Evolutionary conservation across 2,329 filamentous ascomycete species (phyloP), one percentile per base, ranked within the genome.

Genomic region (Hawksworthiomyces lignivorus): DNA sequence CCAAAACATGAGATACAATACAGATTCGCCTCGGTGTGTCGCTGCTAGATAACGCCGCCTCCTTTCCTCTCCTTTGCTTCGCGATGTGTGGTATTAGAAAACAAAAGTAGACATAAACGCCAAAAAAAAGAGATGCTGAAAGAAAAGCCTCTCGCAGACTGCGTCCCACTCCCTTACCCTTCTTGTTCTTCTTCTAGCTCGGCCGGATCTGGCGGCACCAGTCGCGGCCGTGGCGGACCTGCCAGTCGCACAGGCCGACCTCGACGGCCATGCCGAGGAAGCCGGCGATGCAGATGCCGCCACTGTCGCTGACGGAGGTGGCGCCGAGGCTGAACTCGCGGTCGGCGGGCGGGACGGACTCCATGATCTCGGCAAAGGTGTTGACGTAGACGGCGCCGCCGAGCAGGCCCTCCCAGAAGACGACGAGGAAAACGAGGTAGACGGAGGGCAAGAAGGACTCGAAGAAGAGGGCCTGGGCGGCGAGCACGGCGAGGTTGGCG

Each of bases 341-440:
- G 40, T 96, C 88, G 24, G 80, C 75, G 5, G 73, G 67, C 0
- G 80, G 78, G 1, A 96, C 80, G 7, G 81, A 80, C 54, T 96
- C 87, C 59, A 87, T 83, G 48, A 98, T 96, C 58, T 94, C 86
- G 0, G 89, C 87, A 62, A 97, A 98, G 0, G 89, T 95, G 55
- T 90, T 94, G 46, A 97, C 89, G 54, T 98, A 98, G 0, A 97
- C 92, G 4, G 87, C 71, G 0, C 92, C 92, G 1, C 92, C 92
- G 0, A 98, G 68, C 11, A 97, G 62, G 0, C 92, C 92, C 60
- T 97, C 92, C 90, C 90, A 97, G 56, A 97, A 92, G 17, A 96
- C 72, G 46, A 97, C 68, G 18, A 76, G 46, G 55, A 95, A 96
- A 1, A 97, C 69, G n/a, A 95, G 54, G 57, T 87, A 96, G 19